phyloP scores from a whole-genome alignment of 257 asterid species.

The Schizonepeta tenuifolia region DNA sequence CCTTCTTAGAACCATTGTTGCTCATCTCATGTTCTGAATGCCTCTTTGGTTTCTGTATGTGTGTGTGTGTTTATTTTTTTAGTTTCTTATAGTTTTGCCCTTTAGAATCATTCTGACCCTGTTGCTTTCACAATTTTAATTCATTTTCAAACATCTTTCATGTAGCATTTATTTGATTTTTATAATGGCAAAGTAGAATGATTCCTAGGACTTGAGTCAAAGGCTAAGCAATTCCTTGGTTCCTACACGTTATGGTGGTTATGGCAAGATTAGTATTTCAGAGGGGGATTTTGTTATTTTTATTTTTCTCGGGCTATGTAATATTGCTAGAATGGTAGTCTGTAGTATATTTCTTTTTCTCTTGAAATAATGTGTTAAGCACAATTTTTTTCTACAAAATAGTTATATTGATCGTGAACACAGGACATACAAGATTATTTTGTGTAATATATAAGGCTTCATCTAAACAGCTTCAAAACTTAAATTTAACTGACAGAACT shows the following conservation, averaged over 20 bases:
- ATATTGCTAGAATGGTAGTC: constrained; percentile 4
- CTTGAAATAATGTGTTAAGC: neutral
- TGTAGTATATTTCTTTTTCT: neutral
- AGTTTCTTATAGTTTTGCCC: neutral
- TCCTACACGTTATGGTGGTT: neutral
- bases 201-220: constrained; percentile 1
- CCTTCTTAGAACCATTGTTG: constrained; percentile 19
- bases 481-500: constrained; percentile 18
- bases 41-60: neutral
- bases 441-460: constrained; percentile 10
- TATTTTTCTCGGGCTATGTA: neutral
- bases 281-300: neutral
- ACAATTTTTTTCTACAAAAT: neutral
- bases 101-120: neutral
- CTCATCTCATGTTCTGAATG: neutral
- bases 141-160: constrained; percentile 16
- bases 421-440: neutral
- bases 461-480: constrained; percentile 26
- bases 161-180: constrained; percentile 5
- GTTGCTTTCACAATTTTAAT: constrained; percentile 12
- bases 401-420: constrained; percentile 1
- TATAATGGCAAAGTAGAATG: constrained; percentile 19
- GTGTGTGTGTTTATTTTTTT: neutral
- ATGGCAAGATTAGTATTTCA: constrained; percentile 1
- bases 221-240: neutral